These are phyloP conservation scores for Posidonia oceanica DNA, from an alignment of 116 monocot species.

Conservation along the genomic window DNA sequence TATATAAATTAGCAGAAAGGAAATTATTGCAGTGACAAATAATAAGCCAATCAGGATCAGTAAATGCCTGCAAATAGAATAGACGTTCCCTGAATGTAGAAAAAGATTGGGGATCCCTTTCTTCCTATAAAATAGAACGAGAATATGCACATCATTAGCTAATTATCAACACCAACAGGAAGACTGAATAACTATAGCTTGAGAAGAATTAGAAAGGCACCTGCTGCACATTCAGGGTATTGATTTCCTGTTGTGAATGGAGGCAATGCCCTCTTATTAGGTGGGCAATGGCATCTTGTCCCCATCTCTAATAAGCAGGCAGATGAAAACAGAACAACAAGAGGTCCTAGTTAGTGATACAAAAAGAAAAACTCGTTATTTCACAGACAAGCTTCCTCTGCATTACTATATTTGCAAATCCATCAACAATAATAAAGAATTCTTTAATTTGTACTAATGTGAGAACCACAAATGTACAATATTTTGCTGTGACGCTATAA, in stretches of 20 bases:
- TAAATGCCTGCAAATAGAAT: slow-evolving; percentile 50
- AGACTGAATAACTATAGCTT: not conserved
- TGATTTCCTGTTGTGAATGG: slow-evolving; percentile 47
- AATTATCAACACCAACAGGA: not conserved
- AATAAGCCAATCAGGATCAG: too few species aligned
- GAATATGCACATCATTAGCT: not conserved
- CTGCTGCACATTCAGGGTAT: slow-evolving; percentile 39
- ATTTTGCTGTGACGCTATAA: too few species aligned
- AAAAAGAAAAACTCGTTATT: too few species aligned
- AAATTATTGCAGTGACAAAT: not conserved
- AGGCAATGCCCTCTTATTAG: slow-evolving; percentile 44
- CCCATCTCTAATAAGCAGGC: slow-evolving; percentile 25
- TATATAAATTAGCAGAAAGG: not conserved
- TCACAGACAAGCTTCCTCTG: too few species aligned
- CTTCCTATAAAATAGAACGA: slow-evolving; percentile 35
- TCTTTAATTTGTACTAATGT: too few species aligned
- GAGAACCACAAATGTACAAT: too few species aligned
- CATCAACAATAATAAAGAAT: not conserved
- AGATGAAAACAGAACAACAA: too few species aligned
- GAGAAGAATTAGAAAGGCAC: slow-evolving; percentile 16
- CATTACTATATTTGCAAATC: not conserved
- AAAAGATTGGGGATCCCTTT: slow-evolving; percentile 56
- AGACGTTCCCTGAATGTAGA: slow-evolving; percentile 89
- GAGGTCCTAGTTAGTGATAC: too few species aligned
- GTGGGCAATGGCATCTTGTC: slow-evolving; percentile 46